These are phyloP conservation scores for Quercus cerris DNA, from an alignment of 306 rosid genomes.

Conservation along the genomic window DNA sequence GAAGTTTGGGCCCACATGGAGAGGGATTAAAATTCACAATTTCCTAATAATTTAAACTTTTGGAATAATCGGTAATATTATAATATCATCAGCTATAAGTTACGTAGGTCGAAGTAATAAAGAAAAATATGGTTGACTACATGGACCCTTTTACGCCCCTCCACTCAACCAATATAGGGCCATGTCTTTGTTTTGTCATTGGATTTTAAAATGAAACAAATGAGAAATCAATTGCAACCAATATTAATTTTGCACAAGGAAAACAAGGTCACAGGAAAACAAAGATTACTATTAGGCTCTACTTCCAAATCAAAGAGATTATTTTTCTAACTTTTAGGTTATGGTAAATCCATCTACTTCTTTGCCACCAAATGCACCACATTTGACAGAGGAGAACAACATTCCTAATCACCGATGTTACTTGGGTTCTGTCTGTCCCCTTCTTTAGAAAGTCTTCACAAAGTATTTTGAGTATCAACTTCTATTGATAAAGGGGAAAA, in stretches of 20 bases:
- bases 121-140: background rate
- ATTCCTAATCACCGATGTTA: background rate
- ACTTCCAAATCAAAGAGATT: background rate
- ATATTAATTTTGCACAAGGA: background rate
- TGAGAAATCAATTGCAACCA: background rate
- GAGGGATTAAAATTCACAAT: too few species aligned
- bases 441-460: background rate
- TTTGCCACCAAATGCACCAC: background rate
- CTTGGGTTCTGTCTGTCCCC: background rate
- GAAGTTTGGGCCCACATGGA: too few species aligned
- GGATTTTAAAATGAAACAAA: background rate
- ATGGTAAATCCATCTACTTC: background rate
- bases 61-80: too few species aligned
- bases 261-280: background rate
- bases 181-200: too few species aligned
- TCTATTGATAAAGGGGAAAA: background rate
- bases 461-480: background rate
- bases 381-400: background rate
- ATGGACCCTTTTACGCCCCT: background rate
- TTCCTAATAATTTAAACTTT: too few species aligned
- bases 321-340: background rate
- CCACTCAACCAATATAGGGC: too few species aligned
- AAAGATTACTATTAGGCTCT: background rate
- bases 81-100: background rate
- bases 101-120: background rate